Evolutionary conservation across 192 early-diverging fungal genomes (phyloP).

Genomic region (Chytriomyces hyalinus): DNA sequence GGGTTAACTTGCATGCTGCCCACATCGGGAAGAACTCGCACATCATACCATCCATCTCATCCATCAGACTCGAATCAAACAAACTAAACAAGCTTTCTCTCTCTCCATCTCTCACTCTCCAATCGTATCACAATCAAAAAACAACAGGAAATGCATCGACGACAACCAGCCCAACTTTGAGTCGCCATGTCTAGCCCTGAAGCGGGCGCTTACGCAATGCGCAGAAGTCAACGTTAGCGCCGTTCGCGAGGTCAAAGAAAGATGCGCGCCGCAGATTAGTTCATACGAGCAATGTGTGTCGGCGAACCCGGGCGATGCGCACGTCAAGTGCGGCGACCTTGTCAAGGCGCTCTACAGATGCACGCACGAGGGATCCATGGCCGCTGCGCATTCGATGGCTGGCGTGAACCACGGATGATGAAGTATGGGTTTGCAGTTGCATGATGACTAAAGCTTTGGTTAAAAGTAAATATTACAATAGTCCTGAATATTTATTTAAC

Average conservation of each 20-base stretch:
- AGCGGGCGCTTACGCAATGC: conserved; percentile 4
- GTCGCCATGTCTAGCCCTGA: conserved; percentile 2
- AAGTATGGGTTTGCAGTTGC: too few species aligned
- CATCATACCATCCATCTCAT: neutral
- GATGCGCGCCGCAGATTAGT: conserved; percentile 2
- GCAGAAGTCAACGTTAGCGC: conserved; percentile 11
- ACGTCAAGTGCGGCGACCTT: neutral
- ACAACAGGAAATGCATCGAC: conserved; percentile 20
- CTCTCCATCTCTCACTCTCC: neutral
- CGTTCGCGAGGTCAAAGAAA: conserved; percentile 10
- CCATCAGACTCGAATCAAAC: neutral
- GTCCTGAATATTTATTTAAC: neutral
- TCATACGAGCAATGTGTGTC: conserved; percentile 15
- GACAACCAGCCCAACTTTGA: conserved; percentile 27
- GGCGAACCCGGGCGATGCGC: conserved; percentile 16
- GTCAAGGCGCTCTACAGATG: conserved; percentile 43
- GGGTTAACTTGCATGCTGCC: too few species aligned
- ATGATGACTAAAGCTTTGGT: neutral
- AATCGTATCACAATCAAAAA: too few species aligned
- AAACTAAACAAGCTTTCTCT: too few species aligned
- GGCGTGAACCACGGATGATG: neutral
- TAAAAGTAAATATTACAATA: neutral
- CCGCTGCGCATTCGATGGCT: neutral
- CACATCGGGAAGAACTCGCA: too few species aligned
- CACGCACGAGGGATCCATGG: neutral